A percentile compares a stretch with the other conserved stretches of the same genome.
phyloP scores from a whole-genome alignment of 2,329 filamentous ascomycete species.

The Thielaviopsis ethacetica region DNA sequence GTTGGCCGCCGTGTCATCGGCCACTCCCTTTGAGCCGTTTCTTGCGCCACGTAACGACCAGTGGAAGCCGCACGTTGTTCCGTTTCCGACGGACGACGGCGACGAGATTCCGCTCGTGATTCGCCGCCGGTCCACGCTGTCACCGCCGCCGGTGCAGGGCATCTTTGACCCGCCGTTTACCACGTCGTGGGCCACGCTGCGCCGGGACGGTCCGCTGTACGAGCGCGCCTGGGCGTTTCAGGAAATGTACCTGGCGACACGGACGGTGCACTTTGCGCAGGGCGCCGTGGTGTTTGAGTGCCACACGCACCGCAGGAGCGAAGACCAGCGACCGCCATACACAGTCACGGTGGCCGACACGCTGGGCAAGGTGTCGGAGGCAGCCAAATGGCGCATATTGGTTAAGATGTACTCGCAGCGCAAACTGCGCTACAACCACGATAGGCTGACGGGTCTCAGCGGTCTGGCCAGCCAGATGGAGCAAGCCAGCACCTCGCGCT shows the following conservation, averaged over 20 bases:
- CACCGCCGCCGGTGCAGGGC: constrained; percentile 5
- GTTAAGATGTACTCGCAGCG: constrained; percentile 17
- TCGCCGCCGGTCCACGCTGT: constrained; percentile 6
- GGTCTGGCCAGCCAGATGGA: constrained; percentile 16
- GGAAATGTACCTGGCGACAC: constrained; percentile 5
- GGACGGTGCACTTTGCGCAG: constrained; percentile 5
- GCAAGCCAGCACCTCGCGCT: constrained; percentile 14
- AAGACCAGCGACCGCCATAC: constrained; percentile 9
- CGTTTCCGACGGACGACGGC: background rate
- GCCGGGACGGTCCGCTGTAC: constrained; percentile 13
- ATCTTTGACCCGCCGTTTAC: constrained; percentile 11
- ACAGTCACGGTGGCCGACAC: constrained; percentile 15
- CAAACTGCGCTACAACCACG: constrained; percentile 13
- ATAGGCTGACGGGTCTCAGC: constrained; percentile 19
- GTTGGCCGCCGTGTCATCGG: constrained; percentile 11
- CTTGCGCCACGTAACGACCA: constrained; percentile 5
- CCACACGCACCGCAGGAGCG: constrained; percentile 14
- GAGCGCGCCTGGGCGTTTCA: constrained; percentile 14
- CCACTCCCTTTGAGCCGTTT: constrained; percentile 2
- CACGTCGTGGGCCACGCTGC: constrained; percentile 10
- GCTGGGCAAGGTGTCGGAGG: constrained; percentile 9
- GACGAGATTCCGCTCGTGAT: constrained; percentile 1
- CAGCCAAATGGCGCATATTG: constrained; percentile 16
- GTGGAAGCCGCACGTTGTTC: constrained; percentile 7
- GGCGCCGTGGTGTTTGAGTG: constrained; percentile 15